Base-by-base conservation (phyloP, 2,329 filamentous ascomycete species). In the Parasarocladium wereldwijsianum region DNA sequence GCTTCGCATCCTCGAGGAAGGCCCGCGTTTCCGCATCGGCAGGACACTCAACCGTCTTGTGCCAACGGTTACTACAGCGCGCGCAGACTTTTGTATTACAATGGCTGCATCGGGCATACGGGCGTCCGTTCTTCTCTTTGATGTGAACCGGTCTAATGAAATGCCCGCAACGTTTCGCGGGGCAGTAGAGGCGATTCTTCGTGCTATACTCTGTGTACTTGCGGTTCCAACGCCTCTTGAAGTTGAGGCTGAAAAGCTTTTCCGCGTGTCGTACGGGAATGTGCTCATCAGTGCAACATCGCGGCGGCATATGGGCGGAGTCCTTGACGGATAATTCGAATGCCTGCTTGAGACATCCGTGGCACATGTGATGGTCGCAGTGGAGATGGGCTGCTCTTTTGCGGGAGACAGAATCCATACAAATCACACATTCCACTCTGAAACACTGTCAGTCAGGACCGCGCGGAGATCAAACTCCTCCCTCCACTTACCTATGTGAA, bases 331-430 rank as follows among this genome's bases (percentile, higher is more conserved):
- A 90, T 36, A 83, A 63, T 32, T 65, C 71, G 53, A 92, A 93
- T 34, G 72, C 66, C 29, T 73, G 70, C 49, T 73, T 77, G 23
- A 93, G 59, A 49, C 85, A 93, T 6, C 64, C 50, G 38, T 79
- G 64, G 51, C 85, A 93, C 77, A 87, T 85, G 37, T 73, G 70
- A 51, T 93, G 84, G 3, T 73, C 73, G 47, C 85, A 93, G 40
- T 70, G 67, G 20, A 93, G 66, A 48, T 76, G 80, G 21, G 74
- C 74, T 19, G 76, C 68, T 49, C 71, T 74, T 35, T 61, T 61
- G 8, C 64, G 45, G 1, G 74, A 70, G 3, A 79, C 55, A 37
- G 82, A 74, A 38, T 81, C 76, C 45, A 76, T 57, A 46, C 84
- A 93, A 15, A 69, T 70, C 27, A 84, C 57, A 43, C 84, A 93